Evolutionary conservation across 73 alveolate species (phyloP), one percentile per base, ranked within the genome.

Genomic region (Uronychia setigera): DNA sequence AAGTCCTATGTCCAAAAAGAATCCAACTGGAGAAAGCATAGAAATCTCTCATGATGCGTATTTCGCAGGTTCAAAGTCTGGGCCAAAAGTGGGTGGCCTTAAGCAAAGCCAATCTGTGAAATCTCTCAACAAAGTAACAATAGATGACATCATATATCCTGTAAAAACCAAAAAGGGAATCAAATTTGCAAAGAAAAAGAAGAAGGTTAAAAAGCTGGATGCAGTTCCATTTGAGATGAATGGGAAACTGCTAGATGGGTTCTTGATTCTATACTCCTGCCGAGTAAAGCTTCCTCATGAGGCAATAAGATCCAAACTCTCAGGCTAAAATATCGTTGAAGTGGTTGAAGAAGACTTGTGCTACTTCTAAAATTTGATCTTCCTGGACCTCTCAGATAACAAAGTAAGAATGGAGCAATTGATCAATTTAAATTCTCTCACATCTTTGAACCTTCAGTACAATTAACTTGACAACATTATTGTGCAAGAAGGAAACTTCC

Each of bases 221-320:
- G n/a, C 5, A 11, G 67, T 5, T 46, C 32, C 78, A 30, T 13
- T 58, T 28, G 58, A 74, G 60, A 32, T 26, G 19, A 28, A 27
- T n/a, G 58, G 78, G 0, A 84, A 82, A 33, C 32, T 84, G 19
- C 79, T 89, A 29, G 95, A 89, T 74, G 92, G 95, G 27, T 89
- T 84, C 32, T 30, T 87, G 14, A 13, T 89, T 14, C 58, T 84
- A 0, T 81, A 78, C 32, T 26, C 81, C 1, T 89, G 95, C 87
- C 35, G 80, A 78, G 95, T 89, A 13, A 87, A 88, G 32, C 35
- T 82, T 14, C 95, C 95, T 26, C 86, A 84, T 30, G 95, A 89
- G 34, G 92, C 95, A 0, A 79, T 89, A 26, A 77, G 46, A 29
- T 87, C 92, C 26, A 89, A 77, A 32, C 80, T 89, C 0, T 33